Conservation (phyloP, 2,329 filamentous ascomycete species). For the Claviceps purpurea region DNA sequence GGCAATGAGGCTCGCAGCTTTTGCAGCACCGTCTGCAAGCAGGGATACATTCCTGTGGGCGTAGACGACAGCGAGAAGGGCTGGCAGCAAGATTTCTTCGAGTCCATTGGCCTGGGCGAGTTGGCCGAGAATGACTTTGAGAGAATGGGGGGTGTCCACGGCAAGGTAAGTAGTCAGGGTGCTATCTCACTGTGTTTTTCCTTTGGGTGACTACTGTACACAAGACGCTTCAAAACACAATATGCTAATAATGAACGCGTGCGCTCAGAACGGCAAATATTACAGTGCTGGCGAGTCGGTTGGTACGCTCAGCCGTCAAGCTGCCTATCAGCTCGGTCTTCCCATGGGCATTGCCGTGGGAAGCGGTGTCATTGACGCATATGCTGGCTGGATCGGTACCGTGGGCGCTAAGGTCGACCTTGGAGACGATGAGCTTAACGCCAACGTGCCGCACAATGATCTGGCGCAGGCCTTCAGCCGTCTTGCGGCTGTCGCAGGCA, state of each 20-base stretch:
- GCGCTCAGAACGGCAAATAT: conserved; percentile 70
- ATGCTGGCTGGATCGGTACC: conserved; percentile 96
- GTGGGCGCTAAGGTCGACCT: conserved; percentile 92
- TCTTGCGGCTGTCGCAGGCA: conserved; percentile 86
- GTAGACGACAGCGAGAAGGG: conserved; percentile 95
- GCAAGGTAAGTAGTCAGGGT: conserved; percentile 48
- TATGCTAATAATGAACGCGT: neutral
- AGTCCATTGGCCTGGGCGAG: conserved; percentile 74
- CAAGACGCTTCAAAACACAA: neutral
- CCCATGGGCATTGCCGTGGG: conserved; percentile 81
- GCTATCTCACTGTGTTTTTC: too few relatives aligned
- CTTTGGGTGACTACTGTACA: neutral
- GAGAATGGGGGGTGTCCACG: conserved; percentile 86
- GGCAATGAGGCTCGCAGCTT: conserved; percentile 85
- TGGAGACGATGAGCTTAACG: conserved; percentile 49
- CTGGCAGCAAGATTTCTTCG: conserved; percentile 93
- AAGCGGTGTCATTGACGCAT: conserved; percentile 94
- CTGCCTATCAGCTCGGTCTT: conserved; percentile 71
- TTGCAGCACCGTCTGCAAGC: conserved; percentile 94
- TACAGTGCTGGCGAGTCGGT: conserved; percentile 85
- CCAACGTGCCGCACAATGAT: conserved; percentile 61
- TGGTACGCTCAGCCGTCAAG: conserved; percentile 70
- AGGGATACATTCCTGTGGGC: conserved; percentile 91
- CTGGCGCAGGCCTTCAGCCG: conserved; percentile 87
- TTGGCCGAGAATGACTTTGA: conserved; percentile 77